Conservation (phyloP, 192 early-diverging fungal species). For the Fimicolochytrium jonesii region DNA sequence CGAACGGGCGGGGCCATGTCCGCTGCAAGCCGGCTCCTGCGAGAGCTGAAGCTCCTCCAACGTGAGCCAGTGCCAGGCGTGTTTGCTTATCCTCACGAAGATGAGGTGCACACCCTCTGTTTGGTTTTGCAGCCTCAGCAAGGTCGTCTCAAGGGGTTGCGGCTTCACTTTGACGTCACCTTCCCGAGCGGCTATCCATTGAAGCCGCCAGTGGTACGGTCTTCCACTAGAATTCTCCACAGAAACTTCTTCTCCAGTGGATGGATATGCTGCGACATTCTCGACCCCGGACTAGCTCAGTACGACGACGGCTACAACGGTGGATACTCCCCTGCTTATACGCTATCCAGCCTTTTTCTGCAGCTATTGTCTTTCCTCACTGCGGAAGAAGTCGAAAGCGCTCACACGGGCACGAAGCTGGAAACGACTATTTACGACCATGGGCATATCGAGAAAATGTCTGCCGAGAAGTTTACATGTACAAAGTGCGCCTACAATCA, state of each 20-base stretch:
- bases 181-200: constrained; percentile 4
- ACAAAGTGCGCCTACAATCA: constrained; percentile 10
- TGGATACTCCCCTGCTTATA: constrained; percentile 27
- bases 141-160: constrained; percentile 5
- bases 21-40: constrained; percentile 13
- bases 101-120: background rate
- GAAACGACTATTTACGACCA: background rate
- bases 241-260: constrained; percentile 22
- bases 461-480: constrained; percentile 5
- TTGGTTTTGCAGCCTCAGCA: constrained; percentile 7
- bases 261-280: constrained; percentile 32
- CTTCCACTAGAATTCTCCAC: constrained; percentile 15
- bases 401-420: background rate
- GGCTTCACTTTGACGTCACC: constrained; percentile 7
- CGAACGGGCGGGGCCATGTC: too few species aligned
- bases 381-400: constrained; percentile 12
- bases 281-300: constrained; percentile 4
- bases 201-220: background rate
- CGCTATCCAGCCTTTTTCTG: constrained; percentile 18
- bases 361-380: constrained; percentile 29
- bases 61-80: constrained; percentile 4
- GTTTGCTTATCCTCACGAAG: background rate
- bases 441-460: background rate
- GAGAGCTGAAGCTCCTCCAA: background rate
- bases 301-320: constrained; percentile 16